These are phyloP conservation scores for Aspergillus melleus DNA, from an alignment of 2,329 filamentous ascomycete genomes.

Conservation along the genomic window DNA sequence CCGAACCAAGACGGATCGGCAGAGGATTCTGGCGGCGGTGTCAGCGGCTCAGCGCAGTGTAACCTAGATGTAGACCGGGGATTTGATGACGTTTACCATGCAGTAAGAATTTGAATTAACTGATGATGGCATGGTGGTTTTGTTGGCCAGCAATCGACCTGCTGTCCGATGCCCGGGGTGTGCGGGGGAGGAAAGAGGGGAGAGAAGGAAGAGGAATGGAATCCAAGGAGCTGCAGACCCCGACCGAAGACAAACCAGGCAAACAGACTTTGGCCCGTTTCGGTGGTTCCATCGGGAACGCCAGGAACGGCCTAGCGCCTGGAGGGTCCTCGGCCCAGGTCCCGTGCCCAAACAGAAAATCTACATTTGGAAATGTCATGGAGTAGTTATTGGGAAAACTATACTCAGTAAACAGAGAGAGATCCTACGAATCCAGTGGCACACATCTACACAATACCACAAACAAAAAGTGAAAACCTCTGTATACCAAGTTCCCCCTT, in stretches of 20 bases:
- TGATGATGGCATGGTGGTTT: neutral
- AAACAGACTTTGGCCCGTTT: neutral
- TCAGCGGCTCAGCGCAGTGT: neutral
- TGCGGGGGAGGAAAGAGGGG: no score
- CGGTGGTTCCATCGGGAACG: neutral
- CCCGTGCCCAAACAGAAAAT: neutral
- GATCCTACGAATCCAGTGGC: no score
- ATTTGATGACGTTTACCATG: neutral
- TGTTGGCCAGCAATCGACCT: neutral
- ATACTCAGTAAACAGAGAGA: no score
- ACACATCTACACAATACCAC: no score
- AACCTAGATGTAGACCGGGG: neutral
- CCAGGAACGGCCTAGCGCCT: neutral
- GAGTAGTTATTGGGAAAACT: no score
- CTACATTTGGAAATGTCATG: no score
- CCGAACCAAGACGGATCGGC: slow-evolving; percentile 14
- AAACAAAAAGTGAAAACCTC: no score
- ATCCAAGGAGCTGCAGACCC: slow-evolving; percentile 1
- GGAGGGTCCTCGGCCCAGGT: neutral
- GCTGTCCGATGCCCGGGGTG: neutral
- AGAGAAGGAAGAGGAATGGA: neutral
- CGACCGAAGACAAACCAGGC: neutral
- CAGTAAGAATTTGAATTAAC: neutral
- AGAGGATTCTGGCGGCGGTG: slow-evolving; percentile 12
- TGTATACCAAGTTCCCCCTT: no score